Percentiles rank a stretch among this genome's conserved stretches.
Conservation (phyloP, 2,329 filamentous ascomycete species). For the Fusarium sp. region DNA sequence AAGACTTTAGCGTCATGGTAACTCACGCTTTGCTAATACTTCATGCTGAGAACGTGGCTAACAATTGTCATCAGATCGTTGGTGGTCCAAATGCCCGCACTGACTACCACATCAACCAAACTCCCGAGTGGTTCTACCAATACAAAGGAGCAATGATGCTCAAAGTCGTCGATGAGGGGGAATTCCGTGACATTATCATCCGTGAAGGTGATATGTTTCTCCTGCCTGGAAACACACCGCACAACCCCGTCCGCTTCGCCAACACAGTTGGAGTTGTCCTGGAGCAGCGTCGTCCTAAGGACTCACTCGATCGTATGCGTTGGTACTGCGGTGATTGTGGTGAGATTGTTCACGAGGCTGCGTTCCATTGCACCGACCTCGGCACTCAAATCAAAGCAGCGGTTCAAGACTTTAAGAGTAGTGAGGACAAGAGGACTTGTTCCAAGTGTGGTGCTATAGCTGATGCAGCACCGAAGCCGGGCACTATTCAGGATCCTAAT, state of each 20-base stretch:
- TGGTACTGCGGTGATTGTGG: conserved; percentile 87
- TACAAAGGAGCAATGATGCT: conserved; percentile 93
- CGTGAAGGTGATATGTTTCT: conserved; percentile 94
- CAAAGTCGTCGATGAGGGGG: conserved; percentile 80
- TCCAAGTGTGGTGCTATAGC: conserved; percentile 79
- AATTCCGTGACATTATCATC: conserved; percentile 87
- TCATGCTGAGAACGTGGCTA: neutral
- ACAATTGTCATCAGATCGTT: conserved; percentile 69
- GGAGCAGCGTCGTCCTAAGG: conserved; percentile 80
- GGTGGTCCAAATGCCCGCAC: conserved; percentile 95
- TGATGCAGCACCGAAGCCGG: conserved; percentile 71
- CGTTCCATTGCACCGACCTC: conserved; percentile 88
- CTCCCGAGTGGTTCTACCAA: conserved; percentile 98
- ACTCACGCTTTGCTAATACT: neutral
- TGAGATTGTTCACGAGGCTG: conserved; percentile 81
- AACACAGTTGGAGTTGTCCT: conserved; percentile 94
- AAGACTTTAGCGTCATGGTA: conserved; percentile 84
- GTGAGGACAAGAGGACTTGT: conserved; percentile 76
- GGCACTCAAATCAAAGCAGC: conserved; percentile 95
- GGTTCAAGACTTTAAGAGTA: conserved; percentile 81
- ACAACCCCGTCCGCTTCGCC: conserved; percentile 93
- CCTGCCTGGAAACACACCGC: conserved; percentile 91
- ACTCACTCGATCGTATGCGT: conserved; percentile 78
- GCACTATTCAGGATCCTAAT: conserved; percentile 69
- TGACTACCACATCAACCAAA: conserved; percentile 98